phyloP scores from a whole-genome alignment of 805 yeast species.

The Saturnispora halmiae region DNA sequence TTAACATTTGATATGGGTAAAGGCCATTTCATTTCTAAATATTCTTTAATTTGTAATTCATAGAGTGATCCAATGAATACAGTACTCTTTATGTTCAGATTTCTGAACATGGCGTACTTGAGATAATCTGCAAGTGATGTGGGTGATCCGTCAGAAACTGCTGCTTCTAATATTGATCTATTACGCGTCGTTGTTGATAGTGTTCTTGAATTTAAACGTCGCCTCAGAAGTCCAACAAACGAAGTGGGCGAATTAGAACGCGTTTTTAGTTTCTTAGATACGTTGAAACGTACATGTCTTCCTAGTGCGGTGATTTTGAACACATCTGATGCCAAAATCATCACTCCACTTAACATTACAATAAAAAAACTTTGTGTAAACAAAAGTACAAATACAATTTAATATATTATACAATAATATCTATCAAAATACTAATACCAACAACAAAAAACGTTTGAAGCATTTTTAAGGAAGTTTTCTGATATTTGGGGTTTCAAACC shows the following conservation, averaged over 20 bases:
- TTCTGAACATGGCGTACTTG: slow-evolving; percentile 26
- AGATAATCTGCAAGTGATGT: slow-evolving; percentile 26
- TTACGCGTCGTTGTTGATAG: slow-evolving; percentile 6
- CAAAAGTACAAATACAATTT: not conserved
- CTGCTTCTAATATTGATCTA: not conserved
- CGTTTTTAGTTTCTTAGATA: not conserved
- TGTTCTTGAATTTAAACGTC: slow-evolving; percentile 5
- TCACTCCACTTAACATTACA: slow-evolving; percentile 4
- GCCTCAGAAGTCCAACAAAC: not conserved
- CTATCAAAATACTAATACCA: no score
- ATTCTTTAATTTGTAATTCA: slow-evolving; percentile 37
- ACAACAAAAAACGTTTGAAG: no score
- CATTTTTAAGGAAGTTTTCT: no score
- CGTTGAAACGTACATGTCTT: slow-evolving; percentile 2
- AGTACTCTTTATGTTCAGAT: slow-evolving; percentile 36
- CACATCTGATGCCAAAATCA: not conserved
- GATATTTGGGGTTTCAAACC: no score
- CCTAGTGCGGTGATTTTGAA: slow-evolving; percentile 1
- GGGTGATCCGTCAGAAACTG: slow-evolving; percentile 17
- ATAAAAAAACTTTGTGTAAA: not conserved
- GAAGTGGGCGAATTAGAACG: not conserved
- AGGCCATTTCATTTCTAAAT: slow-evolving; percentile 24
- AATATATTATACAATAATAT: no score
- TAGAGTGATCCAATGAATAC: slow-evolving; percentile 49
- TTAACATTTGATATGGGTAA: slow-evolving; percentile 23